A percentile compares a stretch with the other conserved stretches of the same genome.
phyloP scores from a whole-genome alignment of 495 filamentous ascomycete species.

The Clavariopsis aquatica region DNA sequence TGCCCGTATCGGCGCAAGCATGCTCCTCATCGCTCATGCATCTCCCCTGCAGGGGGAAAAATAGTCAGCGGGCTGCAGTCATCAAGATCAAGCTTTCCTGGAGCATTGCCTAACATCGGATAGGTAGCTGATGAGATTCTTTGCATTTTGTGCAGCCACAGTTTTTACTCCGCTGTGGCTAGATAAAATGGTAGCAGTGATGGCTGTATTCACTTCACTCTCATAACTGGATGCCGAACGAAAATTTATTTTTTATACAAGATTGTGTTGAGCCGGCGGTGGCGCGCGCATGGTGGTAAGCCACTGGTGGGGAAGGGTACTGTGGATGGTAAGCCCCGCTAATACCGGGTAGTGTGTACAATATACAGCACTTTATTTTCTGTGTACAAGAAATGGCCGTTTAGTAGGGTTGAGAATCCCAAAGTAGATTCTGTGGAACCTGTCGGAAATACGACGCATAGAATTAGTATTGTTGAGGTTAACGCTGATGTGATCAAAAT shows the following conservation, averaged over 20 bases:
- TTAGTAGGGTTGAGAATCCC: no score
- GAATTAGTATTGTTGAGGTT: no score
- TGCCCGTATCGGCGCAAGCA: constrained; percentile 1
- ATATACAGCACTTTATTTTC: no score
- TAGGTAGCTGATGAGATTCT: neutral
- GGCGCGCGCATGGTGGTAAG: no score
- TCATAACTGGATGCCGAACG: neutral
- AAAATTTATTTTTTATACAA: neutral
- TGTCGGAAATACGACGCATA: no score
- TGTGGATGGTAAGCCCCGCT: no score
- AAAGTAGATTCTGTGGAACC: no score
- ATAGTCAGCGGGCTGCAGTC: constrained; percentile 7
- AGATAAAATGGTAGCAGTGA: neutral
- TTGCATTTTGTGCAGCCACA: neutral
- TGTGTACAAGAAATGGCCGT: no score
- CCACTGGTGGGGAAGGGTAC: no score
- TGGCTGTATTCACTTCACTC: neutral
- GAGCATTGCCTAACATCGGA: neutral
- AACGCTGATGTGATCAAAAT: no score
- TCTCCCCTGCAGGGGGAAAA: neutral
- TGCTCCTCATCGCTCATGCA: constrained; percentile 13
- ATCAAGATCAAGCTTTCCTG: constrained; percentile 10
- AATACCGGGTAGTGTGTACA: no score
- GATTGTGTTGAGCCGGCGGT: neutral
- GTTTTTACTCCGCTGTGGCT: neutral